A percentile compares a stretch with the other conserved stretches of the same genome.
These are phyloP conservation scores for Hirsutella thompsonii DNA, from an alignment of 2,329 filamentous ascomycete species.

Conservation along the genomic window DNA sequence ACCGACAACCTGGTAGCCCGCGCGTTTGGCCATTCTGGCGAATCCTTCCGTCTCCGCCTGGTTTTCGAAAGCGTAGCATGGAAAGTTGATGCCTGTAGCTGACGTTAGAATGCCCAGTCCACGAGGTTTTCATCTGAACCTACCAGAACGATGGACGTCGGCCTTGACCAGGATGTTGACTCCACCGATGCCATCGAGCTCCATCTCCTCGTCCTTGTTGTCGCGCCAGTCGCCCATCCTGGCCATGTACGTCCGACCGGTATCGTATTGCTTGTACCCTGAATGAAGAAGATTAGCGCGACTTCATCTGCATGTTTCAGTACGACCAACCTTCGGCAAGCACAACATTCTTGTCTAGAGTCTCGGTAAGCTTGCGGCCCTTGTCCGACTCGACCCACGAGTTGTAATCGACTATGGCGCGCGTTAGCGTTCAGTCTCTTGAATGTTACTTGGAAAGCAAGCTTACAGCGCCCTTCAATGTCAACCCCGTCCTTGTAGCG, in stretches of 20 bases:
- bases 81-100: constrained; percentile 98
- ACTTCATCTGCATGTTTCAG: not conserved
- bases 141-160: constrained; percentile 90
- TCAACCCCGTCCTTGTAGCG: constrained; percentile 69
- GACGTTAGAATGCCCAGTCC: no score
- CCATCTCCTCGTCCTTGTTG: constrained; percentile 83
- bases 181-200: constrained; percentile 90
- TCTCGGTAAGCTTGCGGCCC: constrained; percentile 59
- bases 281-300: constrained; percentile 9
- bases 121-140: no score
- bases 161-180: constrained; percentile 97
- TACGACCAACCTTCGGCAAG: constrained; percentile 66
- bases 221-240: constrained; percentile 84
- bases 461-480: constrained; percentile 87
- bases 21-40: constrained; percentile 95
- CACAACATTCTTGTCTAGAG: constrained; percentile 66
- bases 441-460: not conserved
- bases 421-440: constrained; percentile 3
- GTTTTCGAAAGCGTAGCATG: constrained; percentile 92
- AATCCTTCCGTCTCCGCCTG: constrained; percentile 98
- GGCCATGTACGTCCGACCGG: constrained; percentile 81
- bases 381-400: constrained; percentile 94
- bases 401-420: constrained; percentile 77
- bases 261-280: constrained; percentile 91
- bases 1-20: constrained; percentile 83